Base-by-base conservation (phyloP, 352 stramenopile genomes). In the Globisporangium spiculum region DNA sequence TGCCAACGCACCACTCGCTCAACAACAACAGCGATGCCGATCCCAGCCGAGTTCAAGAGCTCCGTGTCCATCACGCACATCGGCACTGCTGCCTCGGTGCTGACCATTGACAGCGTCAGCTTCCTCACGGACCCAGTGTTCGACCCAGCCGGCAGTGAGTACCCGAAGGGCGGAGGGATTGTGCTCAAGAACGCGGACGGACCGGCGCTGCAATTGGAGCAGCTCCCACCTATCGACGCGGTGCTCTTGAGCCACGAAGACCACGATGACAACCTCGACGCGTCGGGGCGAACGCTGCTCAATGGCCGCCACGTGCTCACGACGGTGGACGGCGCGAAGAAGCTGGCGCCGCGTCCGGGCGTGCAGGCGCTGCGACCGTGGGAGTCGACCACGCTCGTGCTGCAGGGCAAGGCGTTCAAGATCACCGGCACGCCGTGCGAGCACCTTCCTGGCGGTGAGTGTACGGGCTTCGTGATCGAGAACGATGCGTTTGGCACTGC, bases 171-270 rank as follows among this genome's bases (percentile, higher is more conserved):
- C 41, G 67, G 71, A 16, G 53, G 60, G 27, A 55, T 38, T 22
- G 10, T 69, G 4, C 70, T 81, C 27, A 69, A 58, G 4, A 69
- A 63, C 24, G 73, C 68, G 0, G 65, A 72, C 0, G 72, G 69
- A 36, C 68, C 67, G 1, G 69, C 69, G 54, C 67, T 81, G 7
- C 53, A 65, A 32, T 65, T 81, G 18, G 57, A 78, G 18, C 60
- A 75, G 20, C 59, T 82, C 44, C 75, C 75, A 1, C 65, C 71
- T 10, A 77, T 79, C 30, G 63, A 79, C 41, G 70, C 70, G 4
- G 64, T 82, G 16, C 62, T 83, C 12, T 67, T 83, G 16, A 79
- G 71, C 26, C 76, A 80, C 48, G 74, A 83, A 70, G 74, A 81
- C 54, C 76, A 81, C 41, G 26, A 69, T 7, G 74, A 83, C 65